phyloP scores from a whole-genome alignment of 495 filamentous ascomycete species.

The Lichenothelia convexa region DNA sequence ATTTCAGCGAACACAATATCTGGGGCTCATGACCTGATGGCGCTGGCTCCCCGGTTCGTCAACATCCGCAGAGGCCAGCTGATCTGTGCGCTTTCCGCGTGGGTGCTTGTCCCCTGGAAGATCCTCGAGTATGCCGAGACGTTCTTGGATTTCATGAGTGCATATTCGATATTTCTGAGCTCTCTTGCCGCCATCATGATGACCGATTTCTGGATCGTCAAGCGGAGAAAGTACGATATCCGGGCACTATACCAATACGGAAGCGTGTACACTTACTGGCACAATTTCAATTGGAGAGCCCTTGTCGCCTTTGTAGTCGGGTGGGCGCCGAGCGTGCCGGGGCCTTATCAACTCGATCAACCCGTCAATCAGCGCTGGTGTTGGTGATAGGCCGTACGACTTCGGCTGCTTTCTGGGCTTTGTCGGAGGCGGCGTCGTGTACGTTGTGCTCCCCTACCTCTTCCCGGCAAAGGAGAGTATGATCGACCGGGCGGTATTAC shows the following conservation, averaged over 20 bases:
- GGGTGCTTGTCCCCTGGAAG: slow-evolving; percentile 45
- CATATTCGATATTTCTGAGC: slow-evolving; percentile 44
- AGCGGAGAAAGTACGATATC: slow-evolving; percentile 39
- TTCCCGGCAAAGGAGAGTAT: slow-evolving; percentile 25
- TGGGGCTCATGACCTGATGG: slow-evolving; percentile 44
- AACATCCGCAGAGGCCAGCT: slow-evolving; percentile 47
- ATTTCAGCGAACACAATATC: slow-evolving; percentile 48
- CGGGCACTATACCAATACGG: slow-evolving; percentile 36
- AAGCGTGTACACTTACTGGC: slow-evolving; percentile 34
- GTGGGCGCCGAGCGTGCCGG: slow-evolving; percentile 42
- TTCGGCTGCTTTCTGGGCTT: slow-evolving; percentile 42
- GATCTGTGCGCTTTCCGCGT: slow-evolving; percentile 36
- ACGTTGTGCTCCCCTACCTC: slow-evolving; percentile 22
- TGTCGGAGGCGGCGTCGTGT: slow-evolving; percentile 27
- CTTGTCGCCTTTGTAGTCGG: slow-evolving; percentile 42
- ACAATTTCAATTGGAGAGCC: slow-evolving; percentile 48
- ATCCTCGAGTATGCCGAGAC: slow-evolving; percentile 37
- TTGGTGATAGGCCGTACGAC: slow-evolving; percentile 32
- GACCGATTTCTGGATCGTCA: slow-evolving; percentile 50
- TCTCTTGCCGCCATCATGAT: slow-evolving; percentile 51
- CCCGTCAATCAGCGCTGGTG: slow-evolving; percentile 24
- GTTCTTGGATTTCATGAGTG: slow-evolving; percentile 40
- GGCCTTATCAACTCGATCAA: slow-evolving; percentile 36
- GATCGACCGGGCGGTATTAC: slow-evolving; percentile 18
- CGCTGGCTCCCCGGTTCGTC: slow-evolving; percentile 37